Percentiles rank a stretch among this genome's conserved stretches.
These are phyloP conservation scores for Linanthus parryae DNA, from an alignment of 148 eudicot species.

Conservation along the genomic window DNA sequence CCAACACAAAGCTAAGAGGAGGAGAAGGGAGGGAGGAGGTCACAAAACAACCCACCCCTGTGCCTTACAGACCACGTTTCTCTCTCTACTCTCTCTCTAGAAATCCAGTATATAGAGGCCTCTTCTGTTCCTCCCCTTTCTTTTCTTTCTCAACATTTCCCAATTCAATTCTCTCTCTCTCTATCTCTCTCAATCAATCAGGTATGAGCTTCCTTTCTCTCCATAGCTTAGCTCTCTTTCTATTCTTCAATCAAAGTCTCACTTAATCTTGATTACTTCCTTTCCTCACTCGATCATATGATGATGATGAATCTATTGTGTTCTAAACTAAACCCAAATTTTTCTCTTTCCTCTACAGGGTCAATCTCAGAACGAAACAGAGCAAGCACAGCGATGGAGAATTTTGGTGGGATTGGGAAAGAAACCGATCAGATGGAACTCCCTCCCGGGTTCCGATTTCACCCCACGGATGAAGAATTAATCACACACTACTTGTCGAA, in stretches of 20 bases:
- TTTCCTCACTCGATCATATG: constrained; percentile 22
- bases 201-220: constrained; percentile 7
- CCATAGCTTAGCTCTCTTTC: constrained; percentile 11
- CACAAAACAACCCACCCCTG: constrained; percentile 20
- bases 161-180: too few species aligned
- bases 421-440: constrained; percentile 43
- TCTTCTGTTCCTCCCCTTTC: constrained; percentile 12
- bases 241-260: too few species aligned
- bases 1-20: constrained; percentile 13
- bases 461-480: constrained; percentile 84
- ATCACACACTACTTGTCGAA: constrained; percentile 61
- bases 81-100: constrained; percentile 9
- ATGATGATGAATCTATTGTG: too few species aligned
- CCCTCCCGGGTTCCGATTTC: constrained; percentile 89
- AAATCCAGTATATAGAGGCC: constrained; percentile 22
- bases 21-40: constrained; percentile 6
- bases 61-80: constrained; percentile 43
- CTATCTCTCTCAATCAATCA: constrained; percentile 6
- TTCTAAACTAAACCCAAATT: background rate
- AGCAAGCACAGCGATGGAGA: constrained; percentile 15
- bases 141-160: constrained; percentile 14
- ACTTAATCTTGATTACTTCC: background rate
- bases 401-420: constrained; percentile 2
- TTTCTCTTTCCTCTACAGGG: background rate
- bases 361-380: background rate